Evolutionary conservation across 2,329 filamentous ascomycete species (phyloP).

Genomic region (Xylaria sp.): DNA sequence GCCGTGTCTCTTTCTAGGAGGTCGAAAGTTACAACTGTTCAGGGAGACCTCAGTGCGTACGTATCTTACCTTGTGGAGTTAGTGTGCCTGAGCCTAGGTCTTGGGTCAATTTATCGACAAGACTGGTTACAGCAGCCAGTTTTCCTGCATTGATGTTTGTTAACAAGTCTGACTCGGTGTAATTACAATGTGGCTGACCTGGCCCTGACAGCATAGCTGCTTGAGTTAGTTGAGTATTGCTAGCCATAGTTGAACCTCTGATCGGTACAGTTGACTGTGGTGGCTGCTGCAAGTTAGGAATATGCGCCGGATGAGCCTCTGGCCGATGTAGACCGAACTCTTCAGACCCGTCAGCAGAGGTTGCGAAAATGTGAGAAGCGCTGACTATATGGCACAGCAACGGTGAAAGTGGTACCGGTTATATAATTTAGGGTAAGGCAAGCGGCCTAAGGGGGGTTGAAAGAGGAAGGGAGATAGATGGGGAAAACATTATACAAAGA

Average conservation of each 20-base stretch:
- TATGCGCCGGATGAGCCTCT: constrained; percentile 23
- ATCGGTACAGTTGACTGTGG: constrained; percentile 6
- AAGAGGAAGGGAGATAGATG: background rate
- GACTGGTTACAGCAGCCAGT: constrained; percentile 67
- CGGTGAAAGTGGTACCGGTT: background rate
- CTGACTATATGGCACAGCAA: background rate
- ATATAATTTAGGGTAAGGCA: background rate
- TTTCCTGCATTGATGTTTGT: constrained; percentile 57
- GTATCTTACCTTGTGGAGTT: constrained; percentile 61
- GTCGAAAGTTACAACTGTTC: constrained; percentile 21
- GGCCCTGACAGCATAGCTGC: constrained; percentile 45
- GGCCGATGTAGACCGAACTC: constrained; percentile 19
- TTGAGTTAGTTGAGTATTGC: constrained; percentile 22
- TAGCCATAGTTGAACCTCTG: constrained; percentile 28
- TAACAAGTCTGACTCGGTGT: constrained; percentile 8
- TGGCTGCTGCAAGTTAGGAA: constrained; percentile 27
- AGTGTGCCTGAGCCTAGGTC: constrained; percentile 68
- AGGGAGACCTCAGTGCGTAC: background rate
- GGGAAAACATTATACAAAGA: no score
- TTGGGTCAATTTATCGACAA: constrained; percentile 65
- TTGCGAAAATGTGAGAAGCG: background rate
- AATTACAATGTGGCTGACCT: constrained; percentile 44
- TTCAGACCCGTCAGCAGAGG: constrained; percentile 30
- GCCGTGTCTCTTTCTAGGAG: constrained; percentile 61
- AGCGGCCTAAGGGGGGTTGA: background rate